Base-by-base conservation (phyloP, 2,329 filamentous ascomycete genomes). In the Colletotrichum falcatum region DNA sequence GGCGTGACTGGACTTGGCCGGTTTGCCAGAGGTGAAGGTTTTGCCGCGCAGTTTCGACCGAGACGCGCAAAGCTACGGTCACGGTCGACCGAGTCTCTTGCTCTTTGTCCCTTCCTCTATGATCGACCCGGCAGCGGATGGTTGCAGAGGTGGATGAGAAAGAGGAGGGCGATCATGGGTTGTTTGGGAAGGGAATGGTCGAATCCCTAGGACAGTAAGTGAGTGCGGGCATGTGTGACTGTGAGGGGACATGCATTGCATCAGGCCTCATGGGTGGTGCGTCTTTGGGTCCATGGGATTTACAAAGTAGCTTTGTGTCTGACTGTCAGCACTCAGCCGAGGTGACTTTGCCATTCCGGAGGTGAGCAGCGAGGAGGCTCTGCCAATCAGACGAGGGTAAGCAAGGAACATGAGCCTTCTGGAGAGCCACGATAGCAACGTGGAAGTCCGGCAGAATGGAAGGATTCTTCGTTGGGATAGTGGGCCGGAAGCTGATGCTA, bases 231-330 rank as follows among this genome's bases (percentile, higher is more conserved):
- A 63, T 69, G 55, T 48, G 58, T 69, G 68, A 64, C 23, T 53
- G 37, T 18, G 65, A 65, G 69, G 53, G 65, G 46, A 54, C 28
- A 37, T 63, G 63, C 56, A 58, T 65, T 30, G 54, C 53, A 49
- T 66, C n/a, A 55, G 59, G 35, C 33, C 37, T 35, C 59, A 46
- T 28, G 64, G 28, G 44, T 23, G 56, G 49, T 44, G 64, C 37
- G 48, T 59, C 28, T 67, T 55, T 69, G 65, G 66, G 60, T 51
- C 42, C 28, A 65, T 71, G 60, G 69, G 65, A 70, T 68, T 71
- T 63, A 58, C 9, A 49, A 71, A 66, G 58, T 60, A 64, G 64
- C 58, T 68, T 61, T 67, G 44, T 55, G 64, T 71, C 68, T 62
- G 64, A 63, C 64, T 39, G 64, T 71, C 67, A 70, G 58, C 67